Base-by-base conservation (phyloP, 2,329 filamentous ascomycete species). In the Pyrenophora graminea region DNA sequence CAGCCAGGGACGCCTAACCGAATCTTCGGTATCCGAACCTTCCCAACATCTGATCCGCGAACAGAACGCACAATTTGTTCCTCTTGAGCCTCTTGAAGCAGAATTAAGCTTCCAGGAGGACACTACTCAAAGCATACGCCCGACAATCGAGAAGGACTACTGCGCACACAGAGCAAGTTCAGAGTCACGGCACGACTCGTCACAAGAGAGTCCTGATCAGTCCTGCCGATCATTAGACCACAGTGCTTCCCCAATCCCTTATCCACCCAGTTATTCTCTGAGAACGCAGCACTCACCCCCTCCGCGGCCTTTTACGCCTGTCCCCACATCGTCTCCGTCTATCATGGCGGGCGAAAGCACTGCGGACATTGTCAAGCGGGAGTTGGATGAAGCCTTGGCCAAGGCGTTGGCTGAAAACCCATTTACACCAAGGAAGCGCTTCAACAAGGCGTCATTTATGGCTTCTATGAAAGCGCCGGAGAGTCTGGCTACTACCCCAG, bases 131-230 rank as follows among this genome's bases (percentile, higher is more conserved):
- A 56, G 47, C 12, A 57, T 68, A 38, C 45, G 27, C 9, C 48
- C 51, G 7, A 66, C 60, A 0, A 49, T 58, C 19, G 66, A 67
- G 41, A 34, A 55, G 23, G 40, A 50, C 12, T 30, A 50, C 8
- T 18, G 9, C 9, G 8, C 36, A 10, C 31, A 33, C 15, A 39
- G 37, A 6, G 39, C 44, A 4, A 61, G 53, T 19, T 51, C 55
- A 32, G 48, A 42, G 27, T 67, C 66, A 6, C 60, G 68, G 18
- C 67, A 68, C 64, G 66, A 70, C 46, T 69, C 68, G 9, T 71
- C 68, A 2, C 68, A 71, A 44, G 59, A 70, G 31, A 61, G 62
- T 3, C 61, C 66, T 36, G 57, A 63, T 17, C 51, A 30, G 30
- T 43, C 27, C 8, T 23, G 31, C 13, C 44, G 44, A 9, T 52